Conservation (phyloP, 2,329 filamentous ascomycete genomes). For the Zymoseptoria pseudotritici region DNA sequence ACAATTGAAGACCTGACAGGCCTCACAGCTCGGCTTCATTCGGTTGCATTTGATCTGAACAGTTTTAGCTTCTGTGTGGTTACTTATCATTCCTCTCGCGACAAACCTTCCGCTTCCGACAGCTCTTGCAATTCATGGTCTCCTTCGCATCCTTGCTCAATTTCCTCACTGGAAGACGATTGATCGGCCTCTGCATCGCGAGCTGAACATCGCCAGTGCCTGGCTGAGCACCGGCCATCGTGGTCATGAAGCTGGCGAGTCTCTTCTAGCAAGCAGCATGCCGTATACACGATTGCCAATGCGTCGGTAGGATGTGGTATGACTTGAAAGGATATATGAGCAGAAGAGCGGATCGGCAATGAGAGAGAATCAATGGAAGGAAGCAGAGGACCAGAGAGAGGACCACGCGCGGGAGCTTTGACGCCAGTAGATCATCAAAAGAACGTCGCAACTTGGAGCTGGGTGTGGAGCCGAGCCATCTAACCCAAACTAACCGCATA, state of each 20-base stretch:
- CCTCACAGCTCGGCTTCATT: slow-evolving; percentile 74
- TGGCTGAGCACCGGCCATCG: slow-evolving; percentile 15
- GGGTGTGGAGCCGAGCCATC: not conserved
- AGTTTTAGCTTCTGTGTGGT: not conserved
- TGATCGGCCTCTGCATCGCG: slow-evolving; percentile 65
- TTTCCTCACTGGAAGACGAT: slow-evolving; percentile 65
- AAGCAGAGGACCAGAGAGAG: not conserved
- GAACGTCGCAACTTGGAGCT: not conserved
- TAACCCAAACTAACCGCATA: not conserved
- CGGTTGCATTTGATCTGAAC: slow-evolving; percentile 84
- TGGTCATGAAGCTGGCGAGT: not conserved
- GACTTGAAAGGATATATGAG: not conserved
- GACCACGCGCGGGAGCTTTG: not conserved
- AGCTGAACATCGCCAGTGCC: slow-evolving; percentile 20
- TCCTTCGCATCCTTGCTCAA: slow-evolving; percentile 70
- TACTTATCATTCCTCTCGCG: not conserved
- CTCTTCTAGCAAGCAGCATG: not conserved
- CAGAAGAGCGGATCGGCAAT: not conserved
- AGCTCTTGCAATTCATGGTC: slow-evolving; percentile 94
- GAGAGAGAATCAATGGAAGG: not conserved
- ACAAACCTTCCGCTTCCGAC: slow-evolving; percentile 79
- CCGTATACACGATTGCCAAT: not conserved
- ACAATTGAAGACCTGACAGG: slow-evolving; percentile 82
- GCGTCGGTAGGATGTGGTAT: not conserved
- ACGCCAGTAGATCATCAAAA: not conserved